Evolutionary conservation across 495 filamentous ascomycete genomes (phyloP).

Genomic region (Collariella sp.): DNA sequence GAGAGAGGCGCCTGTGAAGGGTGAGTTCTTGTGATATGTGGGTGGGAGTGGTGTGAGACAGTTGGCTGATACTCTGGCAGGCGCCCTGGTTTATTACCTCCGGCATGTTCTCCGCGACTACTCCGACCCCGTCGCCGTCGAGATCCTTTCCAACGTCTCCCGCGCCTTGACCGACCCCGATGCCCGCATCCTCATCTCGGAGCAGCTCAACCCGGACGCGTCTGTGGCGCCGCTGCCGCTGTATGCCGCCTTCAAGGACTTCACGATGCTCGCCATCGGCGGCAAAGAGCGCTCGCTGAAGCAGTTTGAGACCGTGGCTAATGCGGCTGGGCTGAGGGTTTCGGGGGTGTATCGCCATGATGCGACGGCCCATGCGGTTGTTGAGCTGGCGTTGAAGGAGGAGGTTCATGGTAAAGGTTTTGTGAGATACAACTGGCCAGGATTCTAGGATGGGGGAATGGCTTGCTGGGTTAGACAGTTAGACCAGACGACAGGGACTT

Average conservation of each 20-base stretch:
- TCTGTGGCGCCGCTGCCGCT: conserved; percentile 10
- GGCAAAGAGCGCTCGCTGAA: conserved; percentile 33
- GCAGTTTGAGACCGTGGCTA: conserved; percentile 22
- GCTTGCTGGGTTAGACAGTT: too few relatives aligned
- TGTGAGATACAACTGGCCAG: too few relatives aligned
- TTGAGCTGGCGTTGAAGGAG: conserved; percentile 19
- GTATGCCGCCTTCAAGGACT: conserved; percentile 29
- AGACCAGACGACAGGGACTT: too few relatives aligned
- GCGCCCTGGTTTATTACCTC: conserved; percentile 30
- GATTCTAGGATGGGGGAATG: neutral
- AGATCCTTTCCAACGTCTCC: conserved; percentile 22
- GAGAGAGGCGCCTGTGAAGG: conserved; percentile 21
- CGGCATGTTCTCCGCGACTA: conserved; percentile 32
- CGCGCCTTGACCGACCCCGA: conserved; percentile 15
- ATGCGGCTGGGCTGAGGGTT: conserved; percentile 25
- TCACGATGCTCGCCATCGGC: conserved; percentile 31
- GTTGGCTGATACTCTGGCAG: too few relatives aligned
- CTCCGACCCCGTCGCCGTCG: conserved; percentile 25
- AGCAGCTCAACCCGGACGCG: conserved; percentile 25
- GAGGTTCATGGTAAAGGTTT: neutral
- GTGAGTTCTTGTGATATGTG: conserved; percentile 11
- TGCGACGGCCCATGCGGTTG: conserved; percentile 20
- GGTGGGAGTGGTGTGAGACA: too few relatives aligned
- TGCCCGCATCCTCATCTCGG: conserved; percentile 28
- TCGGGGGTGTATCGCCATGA: conserved; percentile 24